Conservation (phyloP, 139 green algal species). For the Coelastrella sp. region DNA sequence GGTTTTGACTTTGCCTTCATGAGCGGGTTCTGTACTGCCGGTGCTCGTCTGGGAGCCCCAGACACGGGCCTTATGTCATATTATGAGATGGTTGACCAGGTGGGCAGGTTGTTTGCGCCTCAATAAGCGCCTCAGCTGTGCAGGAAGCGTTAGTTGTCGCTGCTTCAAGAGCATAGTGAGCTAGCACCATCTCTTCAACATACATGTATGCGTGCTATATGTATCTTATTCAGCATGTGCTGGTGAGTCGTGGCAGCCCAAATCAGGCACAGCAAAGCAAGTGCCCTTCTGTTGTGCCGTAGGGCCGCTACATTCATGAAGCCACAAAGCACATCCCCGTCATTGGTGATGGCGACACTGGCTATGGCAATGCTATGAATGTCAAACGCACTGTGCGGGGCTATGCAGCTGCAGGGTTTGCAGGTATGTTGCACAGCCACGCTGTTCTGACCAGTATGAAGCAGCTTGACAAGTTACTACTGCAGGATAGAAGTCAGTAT, state of each 20-base stretch:
- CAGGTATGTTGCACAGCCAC: too few relatives aligned
- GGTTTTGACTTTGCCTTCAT: slow-evolving; percentile 91
- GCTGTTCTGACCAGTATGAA: background rate
- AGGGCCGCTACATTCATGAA: slow-evolving; percentile 77
- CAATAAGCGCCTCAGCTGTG: background rate
- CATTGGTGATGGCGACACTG: slow-evolving; percentile 97
- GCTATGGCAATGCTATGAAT: slow-evolving; percentile 96
- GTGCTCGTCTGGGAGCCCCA: slow-evolving; percentile 75
- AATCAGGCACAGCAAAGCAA: background rate
- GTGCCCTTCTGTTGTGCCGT: background rate
- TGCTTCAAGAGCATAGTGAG: too few relatives aligned
- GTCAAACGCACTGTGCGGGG: slow-evolving; percentile 92
- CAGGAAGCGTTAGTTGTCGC: background rate
- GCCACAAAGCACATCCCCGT: slow-evolving; percentile 84
- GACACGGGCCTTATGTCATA: slow-evolving; percentile 91
- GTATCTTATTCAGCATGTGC: background rate
- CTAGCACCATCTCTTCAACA: too few relatives aligned
- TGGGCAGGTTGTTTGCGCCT: slow-evolving; percentile 6
- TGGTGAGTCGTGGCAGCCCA: background rate
- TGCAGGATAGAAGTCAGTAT: too few relatives aligned
- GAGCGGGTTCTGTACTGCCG: slow-evolving; percentile 88
- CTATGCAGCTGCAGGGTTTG: slow-evolving; percentile 83
- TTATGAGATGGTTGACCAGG: slow-evolving; percentile 88
- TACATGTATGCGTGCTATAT: too few relatives aligned
- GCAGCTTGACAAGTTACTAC: background rate